These are phyloP conservation scores for Naganishia sp. DNA, from an alignment of 1,284 basidiomycete species.

Conservation along the genomic window DNA sequence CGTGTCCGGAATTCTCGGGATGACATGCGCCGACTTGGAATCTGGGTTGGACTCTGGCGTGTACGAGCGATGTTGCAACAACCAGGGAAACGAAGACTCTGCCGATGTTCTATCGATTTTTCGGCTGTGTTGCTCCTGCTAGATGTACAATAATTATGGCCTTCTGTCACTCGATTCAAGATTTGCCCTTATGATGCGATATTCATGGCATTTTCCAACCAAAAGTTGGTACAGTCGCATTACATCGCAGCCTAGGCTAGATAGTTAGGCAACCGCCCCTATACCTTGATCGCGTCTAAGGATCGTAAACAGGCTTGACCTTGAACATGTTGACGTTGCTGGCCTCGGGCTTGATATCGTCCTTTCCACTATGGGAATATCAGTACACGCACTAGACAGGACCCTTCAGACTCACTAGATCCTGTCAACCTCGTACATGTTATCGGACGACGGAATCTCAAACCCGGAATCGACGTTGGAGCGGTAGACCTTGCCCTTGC, in stretches of 20 bases:
- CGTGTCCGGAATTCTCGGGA: too few relatives aligned
- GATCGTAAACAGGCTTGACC: conserved; percentile 48
- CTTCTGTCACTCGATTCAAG: too few relatives aligned
- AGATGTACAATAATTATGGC: too few relatives aligned
- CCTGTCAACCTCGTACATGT: conserved; percentile 55
- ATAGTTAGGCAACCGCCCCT: too few relatives aligned
- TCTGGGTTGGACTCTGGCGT: neutral
- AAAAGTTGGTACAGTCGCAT: too few relatives aligned
- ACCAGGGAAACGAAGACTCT: neutral
- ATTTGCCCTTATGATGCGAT: too few relatives aligned
- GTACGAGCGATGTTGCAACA: neutral
- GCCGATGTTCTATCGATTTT: too few relatives aligned
- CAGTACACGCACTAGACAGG: neutral
- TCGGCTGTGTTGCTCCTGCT: too few relatives aligned
- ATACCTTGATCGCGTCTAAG: conserved; percentile 10
- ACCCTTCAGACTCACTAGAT: conserved; percentile 48
- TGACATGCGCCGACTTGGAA: too few relatives aligned
- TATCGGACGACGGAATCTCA: conserved; percentile 56
- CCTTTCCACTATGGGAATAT: conserved; percentile 41
- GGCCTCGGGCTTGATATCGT: conserved; percentile 44
- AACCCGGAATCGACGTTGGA: conserved; percentile 54
- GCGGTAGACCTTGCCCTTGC: conserved; percentile 42
- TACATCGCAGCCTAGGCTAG: too few relatives aligned
- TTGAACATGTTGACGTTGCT: conserved; percentile 52
- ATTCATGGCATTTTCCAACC: too few relatives aligned